Percentiles rank a stretch among this genome's conserved stretches.
These are phyloP conservation scores for Hymenoscyphus fructigenus DNA, from an alignment of 2,329 filamentous ascomycete genomes.

Conservation along the genomic window DNA sequence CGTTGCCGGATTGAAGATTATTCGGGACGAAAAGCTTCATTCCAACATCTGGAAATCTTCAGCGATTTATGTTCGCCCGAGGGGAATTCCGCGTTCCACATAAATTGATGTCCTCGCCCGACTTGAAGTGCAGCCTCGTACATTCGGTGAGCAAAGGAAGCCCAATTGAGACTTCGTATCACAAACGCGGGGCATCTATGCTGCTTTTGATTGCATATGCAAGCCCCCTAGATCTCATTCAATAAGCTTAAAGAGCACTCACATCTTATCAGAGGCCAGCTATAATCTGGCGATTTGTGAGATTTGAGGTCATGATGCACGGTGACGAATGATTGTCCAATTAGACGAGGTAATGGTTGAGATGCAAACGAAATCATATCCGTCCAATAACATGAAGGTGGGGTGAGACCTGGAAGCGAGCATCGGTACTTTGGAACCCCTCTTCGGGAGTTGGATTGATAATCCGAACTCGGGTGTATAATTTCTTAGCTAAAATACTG, in stretches of 20 bases:
- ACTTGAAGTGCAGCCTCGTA: conserved; percentile 12
- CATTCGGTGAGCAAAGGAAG: conserved; percentile 18
- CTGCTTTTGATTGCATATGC: conserved; percentile 13
- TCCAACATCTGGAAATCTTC: neutral
- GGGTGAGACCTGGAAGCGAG: neutral
- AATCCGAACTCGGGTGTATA: neutral
- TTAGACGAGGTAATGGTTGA: conserved; percentile 1
- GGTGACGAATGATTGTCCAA: conserved; percentile 8
- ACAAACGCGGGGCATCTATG: conserved; percentile 1
- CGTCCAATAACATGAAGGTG: conserved; percentile 1
- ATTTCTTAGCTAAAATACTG: neutral
- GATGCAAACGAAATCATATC: conserved; percentile 4
- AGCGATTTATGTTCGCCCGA: neutral
- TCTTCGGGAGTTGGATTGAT: too few relatives aligned
- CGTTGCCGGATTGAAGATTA: neutral
- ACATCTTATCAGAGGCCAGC: conserved; percentile 12
- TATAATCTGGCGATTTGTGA: conserved; percentile 3
- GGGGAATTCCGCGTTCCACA: neutral
- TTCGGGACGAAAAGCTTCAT: neutral
- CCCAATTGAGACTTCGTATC: conserved; percentile 6
- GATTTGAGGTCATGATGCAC: conserved; percentile 8
- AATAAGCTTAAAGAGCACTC: conserved; percentile 15
- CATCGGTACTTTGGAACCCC: neutral
- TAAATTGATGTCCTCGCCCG: conserved; percentile 7
- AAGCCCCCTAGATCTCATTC: conserved; percentile 15